Conservation (phyloP, 1,284 basidiomycete genomes). For the Apiotrichum siamense region DNA sequence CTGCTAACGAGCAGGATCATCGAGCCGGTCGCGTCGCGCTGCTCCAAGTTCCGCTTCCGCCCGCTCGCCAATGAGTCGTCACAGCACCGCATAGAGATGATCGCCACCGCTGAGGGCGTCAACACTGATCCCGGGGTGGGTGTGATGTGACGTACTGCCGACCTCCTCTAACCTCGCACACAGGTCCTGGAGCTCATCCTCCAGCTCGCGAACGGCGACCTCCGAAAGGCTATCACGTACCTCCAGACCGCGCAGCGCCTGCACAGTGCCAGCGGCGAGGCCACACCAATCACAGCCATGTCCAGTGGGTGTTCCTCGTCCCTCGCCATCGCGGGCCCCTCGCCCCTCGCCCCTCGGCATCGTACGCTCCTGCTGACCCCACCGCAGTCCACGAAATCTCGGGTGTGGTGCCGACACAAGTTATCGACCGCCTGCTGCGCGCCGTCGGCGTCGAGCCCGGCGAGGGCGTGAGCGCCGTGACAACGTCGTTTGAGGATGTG, state of each 20-base stretch:
- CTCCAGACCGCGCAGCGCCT: conserved; percentile 91
- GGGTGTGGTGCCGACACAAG: conserved; percentile 76
- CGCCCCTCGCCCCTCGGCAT: too few relatives aligned
- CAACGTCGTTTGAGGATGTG: conserved; percentile 61
- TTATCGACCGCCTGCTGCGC: conserved; percentile 64
- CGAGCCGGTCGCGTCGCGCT: conserved; percentile 95
- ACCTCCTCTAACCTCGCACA: too few relatives aligned
- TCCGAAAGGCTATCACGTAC: conserved; percentile 97
- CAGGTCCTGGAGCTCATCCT: conserved; percentile 46
- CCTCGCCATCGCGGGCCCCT: too few relatives aligned
- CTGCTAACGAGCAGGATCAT: conserved; percentile 68
- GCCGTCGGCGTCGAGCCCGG: conserved; percentile 68
- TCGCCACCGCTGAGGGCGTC: conserved; percentile 59
- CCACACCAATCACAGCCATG: conserved; percentile 62
- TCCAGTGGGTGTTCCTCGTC: conserved; percentile 37
- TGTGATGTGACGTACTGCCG: not conserved
- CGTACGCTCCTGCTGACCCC: not conserved
- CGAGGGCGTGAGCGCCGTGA: conserved; percentile 52
- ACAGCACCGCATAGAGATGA: conserved; percentile 67
- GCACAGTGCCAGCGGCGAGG: conserved; percentile 61
- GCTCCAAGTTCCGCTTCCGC: conserved; percentile 98
- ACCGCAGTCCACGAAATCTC: conserved; percentile 95
- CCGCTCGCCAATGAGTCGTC: conserved; percentile 77
- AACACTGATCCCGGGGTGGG: conserved; percentile 48
- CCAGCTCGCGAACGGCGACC: conserved; percentile 72